Evolutionary conservation across 2,329 filamentous ascomycete species (phyloP).

Genomic region (Aschersonia sp.): DNA sequence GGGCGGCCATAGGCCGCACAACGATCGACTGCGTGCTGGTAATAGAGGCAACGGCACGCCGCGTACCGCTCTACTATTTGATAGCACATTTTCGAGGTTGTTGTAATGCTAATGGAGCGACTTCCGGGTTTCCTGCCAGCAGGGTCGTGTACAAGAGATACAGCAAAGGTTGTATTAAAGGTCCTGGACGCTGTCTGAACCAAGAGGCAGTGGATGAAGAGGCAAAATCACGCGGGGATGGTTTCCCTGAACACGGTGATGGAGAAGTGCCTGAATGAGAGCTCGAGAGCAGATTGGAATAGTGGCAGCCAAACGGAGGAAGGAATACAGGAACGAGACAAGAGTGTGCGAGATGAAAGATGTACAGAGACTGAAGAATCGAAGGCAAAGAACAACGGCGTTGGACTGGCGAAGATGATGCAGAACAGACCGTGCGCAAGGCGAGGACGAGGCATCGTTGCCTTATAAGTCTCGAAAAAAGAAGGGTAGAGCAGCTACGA

Average conservation of each 20-base stretch:
- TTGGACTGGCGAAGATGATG: background rate
- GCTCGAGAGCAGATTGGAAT: too few relatives aligned
- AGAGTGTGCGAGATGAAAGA: too few relatives aligned
- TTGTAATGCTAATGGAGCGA: background rate
- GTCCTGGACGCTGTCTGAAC: too few relatives aligned
- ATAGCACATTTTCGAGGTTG: slow-evolving; percentile 54
- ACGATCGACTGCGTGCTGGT: slow-evolving; percentile 73
- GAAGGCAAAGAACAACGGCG: background rate
- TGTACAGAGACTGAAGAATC: background rate
- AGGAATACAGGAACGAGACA: too few relatives aligned
- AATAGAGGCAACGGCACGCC: slow-evolving; percentile 78
- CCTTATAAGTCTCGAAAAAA: background rate
- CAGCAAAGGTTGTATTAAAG: too few relatives aligned
- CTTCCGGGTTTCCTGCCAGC: background rate
- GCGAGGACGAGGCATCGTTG: background rate
- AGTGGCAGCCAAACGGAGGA: too few relatives aligned
- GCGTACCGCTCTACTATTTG: slow-evolving; percentile 77
- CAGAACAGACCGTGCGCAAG: background rate
- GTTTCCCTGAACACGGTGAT: too few relatives aligned
- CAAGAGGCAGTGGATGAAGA: too few relatives aligned
- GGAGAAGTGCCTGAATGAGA: too few relatives aligned
- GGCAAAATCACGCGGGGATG: too few relatives aligned
- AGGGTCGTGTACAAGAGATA: background rate
- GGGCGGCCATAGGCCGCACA: slow-evolving; percentile 62
- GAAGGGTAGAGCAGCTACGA: background rate